phyloP scores from a whole-genome alignment of 257 asterid genomes.

The Buddleja alternifolia region DNA sequence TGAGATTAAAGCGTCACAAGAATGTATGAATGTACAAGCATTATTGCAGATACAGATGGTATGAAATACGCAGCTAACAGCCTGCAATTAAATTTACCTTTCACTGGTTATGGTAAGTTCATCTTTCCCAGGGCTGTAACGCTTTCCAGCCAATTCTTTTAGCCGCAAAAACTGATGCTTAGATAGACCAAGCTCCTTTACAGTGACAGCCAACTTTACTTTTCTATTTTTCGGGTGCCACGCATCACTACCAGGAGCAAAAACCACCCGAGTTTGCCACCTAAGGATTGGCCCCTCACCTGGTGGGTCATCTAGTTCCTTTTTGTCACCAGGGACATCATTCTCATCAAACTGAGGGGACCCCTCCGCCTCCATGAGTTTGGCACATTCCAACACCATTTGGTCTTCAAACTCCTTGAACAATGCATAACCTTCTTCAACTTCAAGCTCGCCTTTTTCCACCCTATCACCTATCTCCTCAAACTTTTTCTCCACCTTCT shows the following conservation, averaged over 20 bases:
- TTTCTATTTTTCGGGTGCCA: conserved; percentile 95
- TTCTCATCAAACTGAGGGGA: conserved; percentile 50
- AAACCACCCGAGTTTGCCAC: conserved; percentile 84
- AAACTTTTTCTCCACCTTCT: conserved; percentile 72
- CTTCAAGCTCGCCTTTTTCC: conserved; percentile 76
- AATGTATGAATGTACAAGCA: conserved; percentile 1
- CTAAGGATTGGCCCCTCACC: conserved; percentile 91
- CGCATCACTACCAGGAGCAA: conserved; percentile 89
- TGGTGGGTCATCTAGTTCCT: conserved; percentile 70
- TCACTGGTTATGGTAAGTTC: conserved; percentile 93
- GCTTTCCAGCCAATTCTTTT: conserved; percentile 81
- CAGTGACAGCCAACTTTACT: conserved; percentile 80
- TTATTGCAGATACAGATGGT: not conserved
- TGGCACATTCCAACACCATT: conserved; percentile 73
- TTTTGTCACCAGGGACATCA: conserved; percentile 37
- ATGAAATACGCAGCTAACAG: not conserved
- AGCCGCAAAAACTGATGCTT: conserved; percentile 75
- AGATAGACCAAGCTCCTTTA: conserved; percentile 81
- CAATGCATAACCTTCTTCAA: conserved; percentile 76
- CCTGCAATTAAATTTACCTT: conserved; percentile 48
- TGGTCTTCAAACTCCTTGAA: conserved; percentile 90
- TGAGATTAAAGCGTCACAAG: not conserved
- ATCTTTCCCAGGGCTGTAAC: conserved; percentile 88
- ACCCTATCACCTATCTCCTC: conserved; percentile 78
- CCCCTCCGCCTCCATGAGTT: conserved; percentile 63